A percentile compares a stretch with the other conserved stretches of the same genome.
phyloP scores from a whole-genome alignment of 495 filamentous ascomycete genomes.

The Aspergillus sclerotiicarbonarius region DNA sequence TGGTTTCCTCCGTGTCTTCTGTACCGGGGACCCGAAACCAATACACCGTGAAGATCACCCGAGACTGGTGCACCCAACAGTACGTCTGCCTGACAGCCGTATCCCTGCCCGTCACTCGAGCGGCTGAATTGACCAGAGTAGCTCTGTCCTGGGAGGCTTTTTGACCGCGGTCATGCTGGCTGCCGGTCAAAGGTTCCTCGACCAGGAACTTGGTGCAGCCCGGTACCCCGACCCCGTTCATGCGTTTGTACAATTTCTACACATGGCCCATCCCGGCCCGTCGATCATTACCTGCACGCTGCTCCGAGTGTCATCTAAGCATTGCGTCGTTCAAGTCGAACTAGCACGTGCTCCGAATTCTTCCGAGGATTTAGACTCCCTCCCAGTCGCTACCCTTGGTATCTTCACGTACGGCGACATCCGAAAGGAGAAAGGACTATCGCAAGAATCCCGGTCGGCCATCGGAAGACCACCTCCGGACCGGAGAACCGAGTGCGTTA shows the following conservation, averaged over 20 bases:
- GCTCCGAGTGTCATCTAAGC: conserved; percentile 17
- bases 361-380: background rate
- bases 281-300: conserved; percentile 13
- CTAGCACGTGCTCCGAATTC: conserved; percentile 7
- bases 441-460: conserved; percentile 6
- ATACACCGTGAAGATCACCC: conserved; percentile 16
- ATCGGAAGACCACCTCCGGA: conserved; percentile 9
- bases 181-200: conserved; percentile 14
- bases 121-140: conserved; percentile 10
- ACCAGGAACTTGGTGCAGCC: conserved; percentile 7
- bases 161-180: conserved; percentile 21
- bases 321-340: conserved; percentile 22
- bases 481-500: conserved; percentile 20
- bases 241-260: conserved; percentile 24
- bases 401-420: conserved; percentile 23
- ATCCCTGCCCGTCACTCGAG: background rate
- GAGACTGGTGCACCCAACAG: conserved; percentile 25
- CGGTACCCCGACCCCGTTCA: conserved; percentile 23
- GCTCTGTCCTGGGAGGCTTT: conserved; percentile 25
- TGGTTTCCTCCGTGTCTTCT: conserved; percentile 15
- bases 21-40: conserved; percentile 14
- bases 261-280: conserved; percentile 17
- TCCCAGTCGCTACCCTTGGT: conserved; percentile 3
- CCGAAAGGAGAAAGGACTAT: conserved; percentile 16
- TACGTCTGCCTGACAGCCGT: conserved; percentile 9